These are phyloP conservation scores for Verbascum thapsus DNA, from an alignment of 257 asterid species.

Conservation along the genomic window DNA sequence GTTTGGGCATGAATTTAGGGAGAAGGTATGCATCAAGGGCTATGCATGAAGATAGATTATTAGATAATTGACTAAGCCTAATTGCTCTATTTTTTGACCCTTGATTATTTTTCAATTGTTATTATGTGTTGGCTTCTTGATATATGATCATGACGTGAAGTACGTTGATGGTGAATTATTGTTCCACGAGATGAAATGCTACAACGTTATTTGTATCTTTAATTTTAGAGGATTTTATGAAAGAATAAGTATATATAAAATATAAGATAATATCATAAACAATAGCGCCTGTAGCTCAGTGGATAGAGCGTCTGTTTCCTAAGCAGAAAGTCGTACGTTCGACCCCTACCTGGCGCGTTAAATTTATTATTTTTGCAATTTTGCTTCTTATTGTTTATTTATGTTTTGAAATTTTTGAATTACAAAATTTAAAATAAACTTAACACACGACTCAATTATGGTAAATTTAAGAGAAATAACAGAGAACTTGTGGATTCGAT, in stretches of 20 bases:
- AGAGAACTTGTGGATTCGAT: slow-evolving; percentile 76
- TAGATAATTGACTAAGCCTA: slow-evolving; percentile 18
- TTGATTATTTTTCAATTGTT: too few relatives aligned
- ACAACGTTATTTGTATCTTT: too few relatives aligned
- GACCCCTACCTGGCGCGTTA: slow-evolving; percentile 93
- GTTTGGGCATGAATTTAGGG: slow-evolving; percentile 43
- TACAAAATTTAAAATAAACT: too few relatives aligned
- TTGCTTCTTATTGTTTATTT: too few relatives aligned
- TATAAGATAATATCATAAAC: too few relatives aligned
- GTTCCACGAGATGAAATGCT: too few relatives aligned
- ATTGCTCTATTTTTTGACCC: neutral
- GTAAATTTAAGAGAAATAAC: too few relatives aligned
- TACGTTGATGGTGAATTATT: too few relatives aligned
- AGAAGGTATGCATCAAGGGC: slow-evolving; percentile 41
- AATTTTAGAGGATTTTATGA: too few relatives aligned
- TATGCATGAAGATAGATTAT: slow-evolving; percentile 48
- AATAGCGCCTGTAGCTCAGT: slow-evolving; percentile 93
- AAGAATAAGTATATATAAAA: too few relatives aligned
- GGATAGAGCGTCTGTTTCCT: slow-evolving; percentile 99
- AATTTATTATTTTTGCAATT: neutral
- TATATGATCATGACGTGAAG: neutral
- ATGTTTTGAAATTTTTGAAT: too few relatives aligned
- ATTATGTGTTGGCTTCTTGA: neutral
- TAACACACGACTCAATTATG: too few relatives aligned
- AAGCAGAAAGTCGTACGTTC: slow-evolving; percentile 98